phyloP scores from a whole-genome alignment of 768 basidiomycete genomes.

The Leccinum arenicola region DNA sequence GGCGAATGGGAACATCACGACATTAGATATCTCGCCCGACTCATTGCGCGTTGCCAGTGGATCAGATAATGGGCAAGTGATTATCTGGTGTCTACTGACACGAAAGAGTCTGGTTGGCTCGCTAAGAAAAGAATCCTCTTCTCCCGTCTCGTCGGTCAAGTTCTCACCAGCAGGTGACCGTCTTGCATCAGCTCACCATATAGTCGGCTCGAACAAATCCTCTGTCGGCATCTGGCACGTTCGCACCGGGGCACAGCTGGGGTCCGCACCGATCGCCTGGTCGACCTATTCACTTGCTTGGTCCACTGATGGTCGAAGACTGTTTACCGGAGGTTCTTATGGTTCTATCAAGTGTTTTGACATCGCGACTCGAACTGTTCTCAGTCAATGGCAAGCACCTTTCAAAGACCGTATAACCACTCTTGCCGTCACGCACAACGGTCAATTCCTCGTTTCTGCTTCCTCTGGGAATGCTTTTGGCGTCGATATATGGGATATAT shows the following conservation, averaged over 20 bases:
- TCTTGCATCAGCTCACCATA: conserved; percentile 7
- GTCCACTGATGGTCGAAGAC: conserved; percentile 13
- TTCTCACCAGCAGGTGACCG: conserved; percentile 15
- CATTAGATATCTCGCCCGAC: conserved; percentile 10
- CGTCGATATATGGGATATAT: conserved; percentile 16
- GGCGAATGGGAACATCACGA: conserved; percentile 1
- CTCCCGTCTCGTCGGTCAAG: conserved; percentile 13
- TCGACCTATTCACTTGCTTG: conserved; percentile 13
- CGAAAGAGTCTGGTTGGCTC: conserved; percentile 1
- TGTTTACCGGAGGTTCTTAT: conserved; percentile 11
- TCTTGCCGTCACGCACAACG: conserved; percentile 1
- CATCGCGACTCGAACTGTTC: neutral
- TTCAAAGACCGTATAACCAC: conserved; percentile 7
- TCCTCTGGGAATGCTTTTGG: conserved; percentile 1
- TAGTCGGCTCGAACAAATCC: neutral
- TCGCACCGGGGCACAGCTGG: conserved; percentile 6
- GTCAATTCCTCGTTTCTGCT: conserved; percentile 10
- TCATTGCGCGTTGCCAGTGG: conserved; percentile 2
- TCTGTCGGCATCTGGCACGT: conserved; percentile 14
- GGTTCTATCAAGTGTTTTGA: conserved; percentile 15
- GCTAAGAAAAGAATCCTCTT: neutral
- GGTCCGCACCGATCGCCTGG: neutral
- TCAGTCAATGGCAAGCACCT: neutral
- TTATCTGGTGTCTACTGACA: conserved; percentile 4
- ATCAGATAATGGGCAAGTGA: conserved; percentile 3